Evolutionary conservation across 352 stramenopile genomes (phyloP).

Genomic region (Aphanomyces invadans): DNA sequence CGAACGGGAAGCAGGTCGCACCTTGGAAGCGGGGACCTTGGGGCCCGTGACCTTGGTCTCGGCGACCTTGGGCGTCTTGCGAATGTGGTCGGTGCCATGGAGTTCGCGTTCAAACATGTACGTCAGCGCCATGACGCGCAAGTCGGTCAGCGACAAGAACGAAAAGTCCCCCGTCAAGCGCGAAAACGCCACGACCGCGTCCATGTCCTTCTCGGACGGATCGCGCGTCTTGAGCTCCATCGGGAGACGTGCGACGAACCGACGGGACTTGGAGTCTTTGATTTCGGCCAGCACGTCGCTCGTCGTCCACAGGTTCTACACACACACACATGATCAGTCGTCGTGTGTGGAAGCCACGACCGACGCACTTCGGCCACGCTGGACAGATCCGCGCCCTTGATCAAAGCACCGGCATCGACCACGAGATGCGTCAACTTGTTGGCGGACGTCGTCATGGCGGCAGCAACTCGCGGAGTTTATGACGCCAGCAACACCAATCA

Average conservation of each 20-base stretch:
- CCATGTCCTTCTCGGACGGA: slow-evolving; percentile 70
- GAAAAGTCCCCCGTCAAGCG: slow-evolving; percentile 82
- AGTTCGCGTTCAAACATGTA: slow-evolving; percentile 79
- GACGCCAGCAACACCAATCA: slow-evolving; percentile 11
- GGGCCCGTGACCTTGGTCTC: slow-evolving; percentile 64
- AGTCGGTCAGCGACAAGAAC: slow-evolving; percentile 75
- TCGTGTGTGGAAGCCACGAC: neutral
- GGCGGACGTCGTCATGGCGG: neutral
- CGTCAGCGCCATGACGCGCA: slow-evolving; percentile 81
- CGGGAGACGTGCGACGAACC: slow-evolving; percentile 57
- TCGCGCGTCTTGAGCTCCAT: slow-evolving; percentile 74
- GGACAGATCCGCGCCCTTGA: slow-evolving; percentile 75
- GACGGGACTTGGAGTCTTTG: slow-evolving; percentile 66
- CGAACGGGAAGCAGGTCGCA: too few species aligned
- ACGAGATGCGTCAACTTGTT: slow-evolving; percentile 66
- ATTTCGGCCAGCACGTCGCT: slow-evolving; percentile 80
- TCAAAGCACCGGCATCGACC: slow-evolving; percentile 81
- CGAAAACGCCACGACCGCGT: slow-evolving; percentile 70
- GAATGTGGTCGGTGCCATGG: slow-evolving; percentile 59
- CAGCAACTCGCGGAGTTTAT: neutral
- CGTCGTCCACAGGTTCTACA: slow-evolving; percentile 78
- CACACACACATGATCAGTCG: neutral
- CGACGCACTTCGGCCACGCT: slow-evolving; percentile 55
- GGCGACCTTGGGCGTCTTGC: slow-evolving; percentile 55
- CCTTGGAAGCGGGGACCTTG: slow-evolving; percentile 52